These are phyloP conservation scores for Entrophospora sp. DNA, from an alignment of 192 early-diverging fungal genomes.

Conservation along the genomic window DNA sequence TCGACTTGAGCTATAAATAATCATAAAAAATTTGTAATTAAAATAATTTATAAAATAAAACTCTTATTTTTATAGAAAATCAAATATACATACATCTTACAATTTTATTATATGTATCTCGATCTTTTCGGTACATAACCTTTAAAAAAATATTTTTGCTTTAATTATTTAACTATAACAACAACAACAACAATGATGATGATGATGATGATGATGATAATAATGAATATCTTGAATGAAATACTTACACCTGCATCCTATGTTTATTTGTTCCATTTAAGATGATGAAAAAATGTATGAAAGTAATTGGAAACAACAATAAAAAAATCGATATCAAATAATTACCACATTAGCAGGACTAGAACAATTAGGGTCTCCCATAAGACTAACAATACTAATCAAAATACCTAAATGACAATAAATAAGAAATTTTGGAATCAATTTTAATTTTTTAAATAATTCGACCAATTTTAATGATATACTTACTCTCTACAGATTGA, in stretches of 20 bases:
- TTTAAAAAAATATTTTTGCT: not conserved
- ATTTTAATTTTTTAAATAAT: not conserved
- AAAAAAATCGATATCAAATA: not conserved
- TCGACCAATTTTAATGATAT: not conserved
- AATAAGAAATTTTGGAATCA: no score
- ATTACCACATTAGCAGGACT: constrained; percentile 43
- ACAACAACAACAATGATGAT: no score
- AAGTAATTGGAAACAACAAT: not conserved
- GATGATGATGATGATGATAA: no score
- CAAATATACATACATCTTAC: constrained; percentile 31
- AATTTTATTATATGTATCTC: constrained; percentile 27
- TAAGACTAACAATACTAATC: constrained; percentile 37
- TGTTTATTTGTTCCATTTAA: no score
- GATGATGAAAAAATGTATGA: no score
- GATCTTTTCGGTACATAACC: constrained; percentile 38
- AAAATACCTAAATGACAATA: constrained; percentile 31
- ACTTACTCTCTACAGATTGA: constrained; percentile 35
- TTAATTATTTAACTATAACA: no score
- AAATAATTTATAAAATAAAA: not conserved
- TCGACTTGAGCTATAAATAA: constrained; percentile 36
- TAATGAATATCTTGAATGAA: no score
- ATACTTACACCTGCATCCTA: constrained; percentile 39
- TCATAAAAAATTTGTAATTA: not conserved
- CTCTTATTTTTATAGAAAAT: no score
- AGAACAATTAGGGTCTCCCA: constrained; percentile 42